Evolutionary conservation across 208 protist genomes (phyloP), one percentile per base, ranked within the genome.

Genomic region (Naegleria gruberi): DNA sequence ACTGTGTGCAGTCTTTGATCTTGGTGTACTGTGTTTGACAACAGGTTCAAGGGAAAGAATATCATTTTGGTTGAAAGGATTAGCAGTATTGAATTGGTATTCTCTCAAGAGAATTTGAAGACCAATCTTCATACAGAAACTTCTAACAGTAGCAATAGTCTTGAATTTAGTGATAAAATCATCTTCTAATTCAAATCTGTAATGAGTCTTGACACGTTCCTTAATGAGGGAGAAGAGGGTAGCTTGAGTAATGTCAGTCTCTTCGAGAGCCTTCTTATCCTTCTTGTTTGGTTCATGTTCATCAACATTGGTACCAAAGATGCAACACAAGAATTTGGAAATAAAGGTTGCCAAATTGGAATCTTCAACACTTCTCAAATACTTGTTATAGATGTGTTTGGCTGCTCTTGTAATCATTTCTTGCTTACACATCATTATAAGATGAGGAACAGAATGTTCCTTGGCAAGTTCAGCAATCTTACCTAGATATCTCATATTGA

Each of bases 401-500:
- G 90, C 57, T 17, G 82, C 88, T 57, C 93, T 45, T 0, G 40
- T 46, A 0, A 94, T 84, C 93, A 94, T 94, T 46, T 93, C 92
- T 90, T 91, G 90, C 30, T 93, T 88, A 26, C 85, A 90, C 0
- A 94, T 57, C 12, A 47, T 26, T 41, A 23, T 26, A 3, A 91
- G 77, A 91, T 90, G 89, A 86, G 73, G 46, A 91, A 87, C 34
- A 89, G 91, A 40, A 43, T 88, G n/a, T 23, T 81, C 42, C 17
- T 88, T 57, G 55, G 43, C 43, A 15, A 91, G 42, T 1, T 46
- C 73, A 0, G 92, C 84, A 8, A 93, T 73, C 8, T 46, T n/a
- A 83, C 93, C 93, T 0, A 93, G 47, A 42, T 94, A 94, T 55
- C 93, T 81, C 87, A 94, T 90, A 47, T 94, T 94, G 40, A 94